phyloP scores from a whole-genome alignment of 2,329 filamentous ascomycete genomes.

The Trichoderma citrinoviride region DNA sequence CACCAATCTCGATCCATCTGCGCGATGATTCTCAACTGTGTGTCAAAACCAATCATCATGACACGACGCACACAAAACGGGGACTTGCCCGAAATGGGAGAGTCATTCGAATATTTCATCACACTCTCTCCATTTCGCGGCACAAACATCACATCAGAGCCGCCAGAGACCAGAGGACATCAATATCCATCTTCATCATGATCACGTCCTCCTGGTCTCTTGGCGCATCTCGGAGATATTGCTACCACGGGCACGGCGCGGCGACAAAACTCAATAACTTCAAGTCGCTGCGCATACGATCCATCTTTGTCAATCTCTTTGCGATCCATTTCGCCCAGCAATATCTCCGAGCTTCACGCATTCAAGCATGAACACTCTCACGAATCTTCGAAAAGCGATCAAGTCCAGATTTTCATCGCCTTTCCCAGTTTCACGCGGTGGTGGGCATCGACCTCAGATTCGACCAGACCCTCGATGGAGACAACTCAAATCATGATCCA shows the following conservation, averaged over 20 bases:
- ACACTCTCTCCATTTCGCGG: conserved; percentile 1
- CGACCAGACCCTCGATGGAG: background rate
- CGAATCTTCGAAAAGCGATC: background rate
- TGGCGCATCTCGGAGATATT: background rate
- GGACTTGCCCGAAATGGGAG: conserved; percentile 5
- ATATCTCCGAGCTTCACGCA: background rate
- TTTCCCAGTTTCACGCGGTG: background rate
- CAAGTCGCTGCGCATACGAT: background rate
- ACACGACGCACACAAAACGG: background rate
- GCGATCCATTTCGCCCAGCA: background rate
- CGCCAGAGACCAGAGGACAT: background rate
- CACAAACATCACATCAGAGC: background rate
- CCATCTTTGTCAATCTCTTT: background rate
- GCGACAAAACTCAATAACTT: background rate
- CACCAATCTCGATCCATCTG: background rate
- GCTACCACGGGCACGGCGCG: background rate
- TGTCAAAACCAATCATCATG: background rate
- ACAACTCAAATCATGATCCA: background rate
- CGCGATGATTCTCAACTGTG: background rate
- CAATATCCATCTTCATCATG: background rate
- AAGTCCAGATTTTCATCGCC: background rate
- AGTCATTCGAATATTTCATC: background rate
- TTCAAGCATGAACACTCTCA: background rate
- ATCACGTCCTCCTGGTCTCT: background rate
- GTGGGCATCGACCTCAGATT: background rate